phyloP scores from a whole-genome alignment of 345 rosid genomes.

The Eucalyptus urophylla region DNA sequence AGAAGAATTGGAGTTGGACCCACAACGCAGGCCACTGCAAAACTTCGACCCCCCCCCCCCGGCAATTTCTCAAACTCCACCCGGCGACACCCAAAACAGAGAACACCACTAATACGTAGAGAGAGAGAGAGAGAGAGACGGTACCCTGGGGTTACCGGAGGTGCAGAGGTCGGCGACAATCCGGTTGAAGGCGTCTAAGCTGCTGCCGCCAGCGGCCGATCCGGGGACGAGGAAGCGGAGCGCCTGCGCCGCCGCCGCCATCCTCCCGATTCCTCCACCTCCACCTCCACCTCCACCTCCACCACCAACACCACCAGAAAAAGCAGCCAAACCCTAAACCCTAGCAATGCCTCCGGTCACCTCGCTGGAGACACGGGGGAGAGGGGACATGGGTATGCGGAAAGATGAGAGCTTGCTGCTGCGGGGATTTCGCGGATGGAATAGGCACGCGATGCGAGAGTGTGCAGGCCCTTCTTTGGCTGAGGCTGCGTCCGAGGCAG shows the following conservation, averaged over 20 bases:
- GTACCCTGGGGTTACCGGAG: constrained; percentile 68
- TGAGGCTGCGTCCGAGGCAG: neutral
- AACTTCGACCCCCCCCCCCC: neutral
- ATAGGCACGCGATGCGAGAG: neutral
- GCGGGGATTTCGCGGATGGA: neutral
- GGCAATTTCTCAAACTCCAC: neutral
- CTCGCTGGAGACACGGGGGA: neutral
- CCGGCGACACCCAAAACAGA: neutral
- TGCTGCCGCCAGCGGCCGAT: constrained; percentile 40
- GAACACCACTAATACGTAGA: neutral
- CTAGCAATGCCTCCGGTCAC: neutral
- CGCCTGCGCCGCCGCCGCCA: constrained; percentile 56
- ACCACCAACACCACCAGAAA: neutral
- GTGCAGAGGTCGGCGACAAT: constrained; percentile 78
- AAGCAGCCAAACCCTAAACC: constrained; percentile 24
- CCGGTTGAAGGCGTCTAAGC: constrained; percentile 70
- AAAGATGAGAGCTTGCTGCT: neutral
- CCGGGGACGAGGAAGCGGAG: constrained; percentile 40
- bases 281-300: neutral
- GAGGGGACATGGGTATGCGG: neutral
- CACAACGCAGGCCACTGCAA: neutral
- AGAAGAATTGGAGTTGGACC: neutral
- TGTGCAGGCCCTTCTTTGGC: neutral
- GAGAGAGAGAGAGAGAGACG: neutral
- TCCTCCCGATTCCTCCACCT: neutral